phyloP scores from a whole-genome alignment of 1,284 basidiomycete species.

The Cutaneotrichosporon daszewskae region DNA sequence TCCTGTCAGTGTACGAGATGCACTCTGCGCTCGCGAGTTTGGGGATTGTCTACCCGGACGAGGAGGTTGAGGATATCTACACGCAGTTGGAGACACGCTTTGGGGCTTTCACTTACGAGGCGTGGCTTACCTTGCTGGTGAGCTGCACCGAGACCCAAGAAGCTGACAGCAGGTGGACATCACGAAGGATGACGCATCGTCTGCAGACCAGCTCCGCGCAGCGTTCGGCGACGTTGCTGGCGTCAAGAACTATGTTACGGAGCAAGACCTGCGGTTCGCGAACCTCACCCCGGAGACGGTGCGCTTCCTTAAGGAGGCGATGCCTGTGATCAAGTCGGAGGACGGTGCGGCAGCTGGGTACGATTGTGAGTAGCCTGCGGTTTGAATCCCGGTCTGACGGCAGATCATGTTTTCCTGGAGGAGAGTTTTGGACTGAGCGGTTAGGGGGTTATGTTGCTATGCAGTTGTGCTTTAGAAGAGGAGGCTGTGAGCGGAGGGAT shows the following conservation, averaged over 20 bases:
- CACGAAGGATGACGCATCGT: constrained; percentile 84
- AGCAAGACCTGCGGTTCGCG: constrained; percentile 85
- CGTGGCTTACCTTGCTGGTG: constrained; percentile 85
- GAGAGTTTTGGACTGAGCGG: constrained; percentile 35
- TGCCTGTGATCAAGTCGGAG: constrained; percentile 23
- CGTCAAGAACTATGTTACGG: constrained; percentile 84
- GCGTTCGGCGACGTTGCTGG: constrained; percentile 87
- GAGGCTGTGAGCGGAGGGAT: no score
- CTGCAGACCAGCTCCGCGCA: constrained; percentile 83
- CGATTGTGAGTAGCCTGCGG: constrained; percentile 36
- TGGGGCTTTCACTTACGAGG: constrained; percentile 85
- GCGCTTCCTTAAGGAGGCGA: constrained; percentile 63
- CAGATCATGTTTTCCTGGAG: constrained; percentile 41
- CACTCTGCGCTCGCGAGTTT: constrained; percentile 87
- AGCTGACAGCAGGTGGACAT: constrained; percentile 67
- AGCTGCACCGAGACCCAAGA: constrained; percentile 40
- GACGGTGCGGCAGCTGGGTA: constrained; percentile 18
- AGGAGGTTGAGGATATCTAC: constrained; percentile 81
- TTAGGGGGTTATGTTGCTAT: no score
- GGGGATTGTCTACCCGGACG: constrained; percentile 88
- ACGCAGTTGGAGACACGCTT: constrained; percentile 73
- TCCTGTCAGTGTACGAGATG: constrained; percentile 77
- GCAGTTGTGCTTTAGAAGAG: no score
- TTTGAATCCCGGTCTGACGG: not conserved
- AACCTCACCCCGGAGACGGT: constrained; percentile 71